Evolutionary conservation across 192 early-diverging fungal species (phyloP), one percentile per base, ranked within the genome.

Genomic region (Dimargaris xerosporica): DNA sequence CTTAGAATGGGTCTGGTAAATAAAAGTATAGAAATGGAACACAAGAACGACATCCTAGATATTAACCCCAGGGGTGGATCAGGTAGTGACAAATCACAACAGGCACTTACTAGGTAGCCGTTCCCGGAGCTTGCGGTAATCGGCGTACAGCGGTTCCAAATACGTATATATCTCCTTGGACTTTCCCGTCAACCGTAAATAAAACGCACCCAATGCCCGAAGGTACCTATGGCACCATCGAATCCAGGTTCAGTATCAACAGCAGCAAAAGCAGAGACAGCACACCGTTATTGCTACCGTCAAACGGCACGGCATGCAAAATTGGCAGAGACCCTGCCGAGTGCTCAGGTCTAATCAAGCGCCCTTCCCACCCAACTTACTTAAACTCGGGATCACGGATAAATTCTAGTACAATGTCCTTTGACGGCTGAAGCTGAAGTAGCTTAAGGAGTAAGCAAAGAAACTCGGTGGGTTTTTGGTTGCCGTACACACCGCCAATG

Each of bases 371-470:
- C 34, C 34, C 34, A 39, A 7, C 34, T 39, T 39, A 92, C 77
- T 91, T 92, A 69, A 84, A 88, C 44, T 93, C 87, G 54, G 87
- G 79, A 52, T 92, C 78, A 41, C 80, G 78, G 19, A 98, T 79
- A 43, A 89, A 90, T 53, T 88, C 84, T 62, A 86, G 69, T 0
- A 95, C 67, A 74, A 97, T 99, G 23, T 88, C 81, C 31, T 83
- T 78, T 44, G 91, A 84, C 21, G 96, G 96, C 67, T 97, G 92
- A 15, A 99, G 73, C 67, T 96, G 93, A 13, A 99, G 75, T 56
- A 97, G 71, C 66, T 97, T 97, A 17, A 97, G 75, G 0, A 79
- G 68, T 3, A 96, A 75, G 64, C 93, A 96, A 21, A 96, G 67
- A 66, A 99, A 99, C 61, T 91, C 86, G 28, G 89, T 92, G 0